Percentiles rank a stretch among this genome's conserved stretches.
Evolutionary conservation across 768 basidiomycete genomes (phyloP).

Genomic region (Tylopilus felleus): DNA sequence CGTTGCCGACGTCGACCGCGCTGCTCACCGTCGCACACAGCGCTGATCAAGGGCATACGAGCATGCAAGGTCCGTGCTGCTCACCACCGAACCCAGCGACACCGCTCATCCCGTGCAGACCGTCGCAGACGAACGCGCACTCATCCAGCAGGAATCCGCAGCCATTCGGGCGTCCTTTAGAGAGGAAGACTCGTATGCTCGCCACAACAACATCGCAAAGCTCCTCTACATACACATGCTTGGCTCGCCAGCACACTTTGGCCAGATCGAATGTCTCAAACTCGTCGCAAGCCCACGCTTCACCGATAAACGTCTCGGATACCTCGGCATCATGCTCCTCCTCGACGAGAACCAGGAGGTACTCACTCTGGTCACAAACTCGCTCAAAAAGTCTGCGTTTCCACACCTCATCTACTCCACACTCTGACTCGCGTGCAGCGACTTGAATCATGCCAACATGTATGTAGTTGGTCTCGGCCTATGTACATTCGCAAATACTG

Average conservation of each 20-base stretch:
- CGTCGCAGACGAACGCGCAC: conserved; percentile 94
- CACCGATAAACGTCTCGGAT: conserved; percentile 93
- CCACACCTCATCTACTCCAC: neutral
- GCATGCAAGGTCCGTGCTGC: conserved; percentile 77
- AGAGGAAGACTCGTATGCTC: conserved; percentile 92
- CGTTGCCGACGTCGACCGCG: neutral
- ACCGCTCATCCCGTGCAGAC: conserved; percentile 53
- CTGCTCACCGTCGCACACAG: conserved; percentile 41
- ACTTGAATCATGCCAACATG: conserved; percentile 99
- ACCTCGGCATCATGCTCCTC: conserved; percentile 95
- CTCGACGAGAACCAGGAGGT: conserved; percentile 98
- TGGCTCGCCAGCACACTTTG: conserved; percentile 97
- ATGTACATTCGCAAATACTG: conserved; percentile 98
- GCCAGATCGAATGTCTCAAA: conserved; percentile 96
- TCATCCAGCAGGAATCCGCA: conserved; percentile 96
- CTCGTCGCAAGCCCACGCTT: conserved; percentile 94
- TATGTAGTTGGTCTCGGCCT: conserved; percentile 96
- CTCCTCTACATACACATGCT: conserved; percentile 99
- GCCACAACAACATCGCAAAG: conserved; percentile 97
- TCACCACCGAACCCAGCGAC: conserved; percentile 14
- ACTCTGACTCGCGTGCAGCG: conserved; percentile 47
- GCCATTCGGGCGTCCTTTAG: conserved; percentile 96
- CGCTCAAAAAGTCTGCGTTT: conserved; percentile 81
- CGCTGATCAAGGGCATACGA: conserved; percentile 96
- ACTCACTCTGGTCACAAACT: conserved; percentile 94